These are phyloP conservation scores for Verticillium klebahnii DNA, from an alignment of 2,329 filamentous ascomycete species.

Conservation along the genomic window DNA sequence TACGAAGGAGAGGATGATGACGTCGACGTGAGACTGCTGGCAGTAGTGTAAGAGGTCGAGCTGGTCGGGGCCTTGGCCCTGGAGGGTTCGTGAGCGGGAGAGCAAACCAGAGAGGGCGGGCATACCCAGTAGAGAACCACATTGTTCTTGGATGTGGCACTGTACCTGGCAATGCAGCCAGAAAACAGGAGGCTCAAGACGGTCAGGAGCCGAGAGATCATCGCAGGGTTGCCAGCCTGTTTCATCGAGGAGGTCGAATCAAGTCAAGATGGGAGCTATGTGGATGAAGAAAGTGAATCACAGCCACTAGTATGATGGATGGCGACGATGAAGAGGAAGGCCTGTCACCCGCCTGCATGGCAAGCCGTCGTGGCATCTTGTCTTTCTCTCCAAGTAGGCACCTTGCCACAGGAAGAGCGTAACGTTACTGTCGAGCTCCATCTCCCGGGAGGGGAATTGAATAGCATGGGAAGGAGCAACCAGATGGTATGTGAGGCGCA, in stretches of 20 bases:
- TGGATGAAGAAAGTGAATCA: neutral
- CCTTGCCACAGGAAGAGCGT: too few relatives aligned
- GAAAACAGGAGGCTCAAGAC: slow-evolving; percentile 2
- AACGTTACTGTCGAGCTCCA: too few relatives aligned
- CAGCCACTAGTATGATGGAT: neutral
- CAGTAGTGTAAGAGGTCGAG: slow-evolving; percentile 30
- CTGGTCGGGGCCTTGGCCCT: slow-evolving; percentile 37
- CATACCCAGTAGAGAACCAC: slow-evolving; percentile 38
- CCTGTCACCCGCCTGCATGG: too few relatives aligned
- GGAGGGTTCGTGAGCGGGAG: neutral
- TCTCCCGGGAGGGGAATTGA: too few relatives aligned
- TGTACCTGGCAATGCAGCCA: slow-evolving; percentile 15
- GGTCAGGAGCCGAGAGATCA: neutral
- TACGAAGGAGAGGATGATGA: slow-evolving; percentile 38
- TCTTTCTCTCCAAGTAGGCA: too few relatives aligned
- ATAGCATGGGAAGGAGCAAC: too few relatives aligned
- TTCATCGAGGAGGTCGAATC: neutral
- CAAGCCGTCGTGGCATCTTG: too few relatives aligned
- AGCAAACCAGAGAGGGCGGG: neutral
- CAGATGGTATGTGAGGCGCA: too few relatives aligned
- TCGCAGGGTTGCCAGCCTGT: neutral
- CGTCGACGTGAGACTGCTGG: slow-evolving; percentile 31
- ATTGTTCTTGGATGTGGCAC: slow-evolving; percentile 28
- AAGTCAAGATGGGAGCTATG: neutral
- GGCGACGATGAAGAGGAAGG: too few relatives aligned